Base-by-base conservation (phyloP, 345 rosid species). In the Ailanthus altissimus region DNA sequence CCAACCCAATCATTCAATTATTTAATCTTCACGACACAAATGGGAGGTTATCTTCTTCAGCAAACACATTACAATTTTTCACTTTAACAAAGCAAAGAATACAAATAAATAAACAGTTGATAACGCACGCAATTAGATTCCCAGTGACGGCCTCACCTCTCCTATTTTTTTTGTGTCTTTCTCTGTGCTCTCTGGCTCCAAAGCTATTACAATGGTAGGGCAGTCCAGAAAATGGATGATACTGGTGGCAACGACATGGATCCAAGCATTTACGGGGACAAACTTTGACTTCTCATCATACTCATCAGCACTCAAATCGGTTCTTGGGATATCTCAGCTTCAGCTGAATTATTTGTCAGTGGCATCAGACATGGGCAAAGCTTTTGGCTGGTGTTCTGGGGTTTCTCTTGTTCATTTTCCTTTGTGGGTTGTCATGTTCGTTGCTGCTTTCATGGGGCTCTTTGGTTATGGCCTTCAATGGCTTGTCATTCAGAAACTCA, bases 311-410 rank as follows among this genome's bases (percentile, higher is more conserved):
- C 49, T 92, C 40, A 92, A 92, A 79, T 75, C 89, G 8, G 90
- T 86, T 54, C 87, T 92, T 13, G 94, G 91, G 70, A 84, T 92
- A 20, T 88, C 94, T n/a, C 97, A 92, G 82, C 83, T 90, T 53
- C 87, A 88, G 76, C 85, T 92, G 26, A 90, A 88, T 78, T 92
- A 88, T 77, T 84, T 92, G 63, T 85, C 91, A 0, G 94, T 89
- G 62, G 97, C 94, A 15, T 92, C 97, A 11, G 94, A 92, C 78
- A 75, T 92, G 87, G 94, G 97, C 4, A 92, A 92, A 80, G 89
- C 87, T 5, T 85, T 92, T 45, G 93, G 97, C 0, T 92, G 97
- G 97, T 90, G 91, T 25, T 89, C 86, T 1, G 93, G 97, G 11
- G 78, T 90, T 18, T 87, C 83, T n/a, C 80, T 91, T 6, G 36